A percentile compares a stretch with the other conserved stretches of the same genome.
Conservation (phyloP, 345 rosid genomes). For the Salix purpurea region DNA sequence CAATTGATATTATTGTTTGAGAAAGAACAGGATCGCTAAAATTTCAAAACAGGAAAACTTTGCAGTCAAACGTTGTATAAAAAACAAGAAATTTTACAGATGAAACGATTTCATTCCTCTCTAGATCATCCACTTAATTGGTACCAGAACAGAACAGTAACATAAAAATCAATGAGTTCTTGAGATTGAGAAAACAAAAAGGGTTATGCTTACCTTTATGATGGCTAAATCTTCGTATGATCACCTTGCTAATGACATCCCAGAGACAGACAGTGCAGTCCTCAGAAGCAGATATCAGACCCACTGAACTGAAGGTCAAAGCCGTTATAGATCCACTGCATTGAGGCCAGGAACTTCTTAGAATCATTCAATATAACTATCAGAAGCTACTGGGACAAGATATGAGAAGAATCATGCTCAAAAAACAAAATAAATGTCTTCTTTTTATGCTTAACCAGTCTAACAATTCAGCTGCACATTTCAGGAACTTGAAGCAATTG, state of each 20-base stretch:
- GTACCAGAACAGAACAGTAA: not conserved
- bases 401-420: not conserved
- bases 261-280: conserved; percentile 50
- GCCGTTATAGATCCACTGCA: conserved; percentile 48
- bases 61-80: not conserved
- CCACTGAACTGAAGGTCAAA: conserved; percentile 30
- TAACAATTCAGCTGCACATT: not conserved
- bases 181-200: not conserved
- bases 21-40: not conserved
- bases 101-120: not conserved
- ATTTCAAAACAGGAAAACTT: not conserved
- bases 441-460: not conserved
- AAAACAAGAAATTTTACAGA: not conserved
- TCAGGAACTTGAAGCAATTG: not conserved
- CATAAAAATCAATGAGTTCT: not conserved
- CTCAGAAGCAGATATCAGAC: conserved; percentile 49
- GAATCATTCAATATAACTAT: not conserved
- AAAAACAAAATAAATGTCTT: not conserved
- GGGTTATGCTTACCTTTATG: conserved; percentile 34
- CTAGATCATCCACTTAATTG: not conserved
- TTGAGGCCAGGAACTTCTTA: not conserved
- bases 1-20: not conserved
- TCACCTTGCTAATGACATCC: conserved; percentile 28
- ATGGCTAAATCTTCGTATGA: conserved; percentile 34
- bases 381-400: not conserved